These are phyloP conservation scores for Cytidiella melzeri DNA, from an alignment of 768 basidiomycete species.

Conservation along the genomic window DNA sequence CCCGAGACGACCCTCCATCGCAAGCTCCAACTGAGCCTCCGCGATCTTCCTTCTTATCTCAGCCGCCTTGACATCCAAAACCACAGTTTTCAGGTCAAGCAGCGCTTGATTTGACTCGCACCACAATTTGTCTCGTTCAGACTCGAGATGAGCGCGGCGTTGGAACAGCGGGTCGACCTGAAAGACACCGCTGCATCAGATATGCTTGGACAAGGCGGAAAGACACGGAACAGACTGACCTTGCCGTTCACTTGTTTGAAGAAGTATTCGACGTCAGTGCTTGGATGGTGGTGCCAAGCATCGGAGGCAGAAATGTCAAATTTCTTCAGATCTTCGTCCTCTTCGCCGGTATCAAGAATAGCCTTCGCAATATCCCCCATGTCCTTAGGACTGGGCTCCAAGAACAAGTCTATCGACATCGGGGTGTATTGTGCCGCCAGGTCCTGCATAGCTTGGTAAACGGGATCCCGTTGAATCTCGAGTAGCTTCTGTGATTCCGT, in stretches of 20 bases:
- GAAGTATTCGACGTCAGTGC: not conserved
- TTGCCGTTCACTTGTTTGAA: not conserved
- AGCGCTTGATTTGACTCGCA: constrained; percentile 32
- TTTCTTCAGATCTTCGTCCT: not conserved
- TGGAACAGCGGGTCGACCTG: not conserved
- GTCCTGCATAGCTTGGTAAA: not conserved
- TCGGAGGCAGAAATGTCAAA: not conserved
- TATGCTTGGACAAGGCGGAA: too few species aligned
- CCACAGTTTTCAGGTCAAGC: constrained; percentile 56
- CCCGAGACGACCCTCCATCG: constrained; percentile 54
- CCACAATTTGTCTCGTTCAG: constrained; percentile 7
- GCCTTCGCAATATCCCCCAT: too few species aligned
- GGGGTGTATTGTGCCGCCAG: not conserved
- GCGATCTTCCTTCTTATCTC: constrained; percentile 54
- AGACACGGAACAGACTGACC: too few species aligned
- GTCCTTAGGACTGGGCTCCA: not conserved
- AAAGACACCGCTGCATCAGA: too few species aligned
- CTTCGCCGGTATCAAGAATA: not conserved
- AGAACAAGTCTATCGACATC: not conserved
- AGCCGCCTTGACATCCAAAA: constrained; percentile 53
- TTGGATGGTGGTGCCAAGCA: not conserved
- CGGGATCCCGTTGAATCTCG: not conserved
- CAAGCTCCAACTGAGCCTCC: constrained; percentile 54
- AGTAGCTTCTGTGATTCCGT: not conserved
- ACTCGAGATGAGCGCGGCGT: not conserved